Conservation (phyloP, 2,329 filamentous ascomycete species). For the Epichloe typhina region DNA sequence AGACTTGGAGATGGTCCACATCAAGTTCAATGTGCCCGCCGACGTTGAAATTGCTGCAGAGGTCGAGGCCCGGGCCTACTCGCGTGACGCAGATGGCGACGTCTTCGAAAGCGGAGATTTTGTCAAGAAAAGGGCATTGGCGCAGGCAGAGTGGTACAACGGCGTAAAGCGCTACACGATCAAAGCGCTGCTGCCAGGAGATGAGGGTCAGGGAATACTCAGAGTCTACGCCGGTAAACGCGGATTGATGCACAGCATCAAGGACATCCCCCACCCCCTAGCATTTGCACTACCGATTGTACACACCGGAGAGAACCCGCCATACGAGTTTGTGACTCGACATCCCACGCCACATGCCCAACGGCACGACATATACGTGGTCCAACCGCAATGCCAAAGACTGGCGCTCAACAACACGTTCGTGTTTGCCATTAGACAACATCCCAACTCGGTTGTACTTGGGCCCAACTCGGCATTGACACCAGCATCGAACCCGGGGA, state of each 20-base stretch:
- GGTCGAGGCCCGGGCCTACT: constrained; percentile 72
- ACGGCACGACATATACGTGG: constrained; percentile 90
- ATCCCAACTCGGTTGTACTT: constrained; percentile 48
- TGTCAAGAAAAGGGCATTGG: constrained; percentile 71
- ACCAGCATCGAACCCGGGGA: constrained; percentile 33
- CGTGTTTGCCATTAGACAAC: constrained; percentile 89
- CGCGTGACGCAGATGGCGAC: constrained; percentile 77
- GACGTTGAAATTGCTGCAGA: constrained; percentile 90
- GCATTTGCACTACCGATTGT: constrained; percentile 82
- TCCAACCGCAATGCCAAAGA: constrained; percentile 82
- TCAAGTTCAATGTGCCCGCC: constrained; percentile 74
- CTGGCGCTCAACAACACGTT: constrained; percentile 94
- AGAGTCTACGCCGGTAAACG: constrained; percentile 91
- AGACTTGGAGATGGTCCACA: constrained; percentile 82
- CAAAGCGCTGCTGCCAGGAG: constrained; percentile 81
- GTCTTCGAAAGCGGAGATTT: constrained; percentile 84
- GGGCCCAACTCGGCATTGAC: constrained; percentile 25
- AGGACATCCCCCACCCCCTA: constrained; percentile 85
- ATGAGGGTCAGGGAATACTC: constrained; percentile 76
- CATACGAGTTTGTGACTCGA: constrained; percentile 82
- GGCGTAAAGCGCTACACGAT: constrained; percentile 85
- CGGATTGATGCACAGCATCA: constrained; percentile 94
- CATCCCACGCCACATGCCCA: constrained; percentile 98
- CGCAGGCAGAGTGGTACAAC: constrained; percentile 82
- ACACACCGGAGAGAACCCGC: constrained; percentile 83